Conservation (phyloP, 768 basidiomycete genomes). For the Melanogaster broomeanus region DNA sequence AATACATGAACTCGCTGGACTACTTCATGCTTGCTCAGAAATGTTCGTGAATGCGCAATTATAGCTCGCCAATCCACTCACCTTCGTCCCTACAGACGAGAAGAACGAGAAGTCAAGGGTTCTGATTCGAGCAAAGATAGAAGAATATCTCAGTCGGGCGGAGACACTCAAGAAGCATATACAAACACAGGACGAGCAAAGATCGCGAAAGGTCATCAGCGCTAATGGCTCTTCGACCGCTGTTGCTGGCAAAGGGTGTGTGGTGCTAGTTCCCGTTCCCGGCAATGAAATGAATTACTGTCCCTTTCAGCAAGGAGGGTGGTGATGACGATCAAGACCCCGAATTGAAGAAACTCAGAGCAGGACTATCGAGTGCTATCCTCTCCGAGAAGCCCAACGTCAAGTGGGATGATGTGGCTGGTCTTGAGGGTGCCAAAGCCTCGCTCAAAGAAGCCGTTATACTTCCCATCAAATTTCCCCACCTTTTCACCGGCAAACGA, state of each 20-base stretch:
- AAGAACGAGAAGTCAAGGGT: constrained; percentile 92
- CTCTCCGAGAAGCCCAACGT: constrained; percentile 93
- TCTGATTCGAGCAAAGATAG: constrained; percentile 85
- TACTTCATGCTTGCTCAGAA: constrained; percentile 98
- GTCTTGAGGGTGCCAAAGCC: constrained; percentile 93
- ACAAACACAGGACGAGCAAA: constrained; percentile 56
- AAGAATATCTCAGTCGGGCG: constrained; percentile 88
- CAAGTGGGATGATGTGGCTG: constrained; percentile 98
- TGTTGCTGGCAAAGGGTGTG: constrained; percentile 49
- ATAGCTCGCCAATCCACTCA: background rate
- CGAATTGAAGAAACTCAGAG: constrained; percentile 95
- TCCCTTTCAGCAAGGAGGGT: constrained; percentile 37
- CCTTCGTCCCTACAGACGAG: constrained; percentile 47
- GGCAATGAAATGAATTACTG: background rate
- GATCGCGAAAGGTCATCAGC: constrained; percentile 48
- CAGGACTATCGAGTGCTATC: constrained; percentile 85
- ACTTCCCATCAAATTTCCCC: constrained; percentile 99
- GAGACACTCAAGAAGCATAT: constrained; percentile 91
- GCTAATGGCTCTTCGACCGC: constrained; percentile 47
- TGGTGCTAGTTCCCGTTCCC: background rate
- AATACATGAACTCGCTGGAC: constrained; percentile 93
- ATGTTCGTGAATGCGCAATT: constrained; percentile 47
- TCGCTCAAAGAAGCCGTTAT: constrained; percentile 98
- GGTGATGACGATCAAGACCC: constrained; percentile 79
- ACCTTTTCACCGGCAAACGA: constrained; percentile 97